A percentile compares a stretch with the other conserved stretches of the same genome.
phyloP scores from a whole-genome alignment of 495 filamentous ascomycete species.

The Cercophora newfieldiana region DNA sequence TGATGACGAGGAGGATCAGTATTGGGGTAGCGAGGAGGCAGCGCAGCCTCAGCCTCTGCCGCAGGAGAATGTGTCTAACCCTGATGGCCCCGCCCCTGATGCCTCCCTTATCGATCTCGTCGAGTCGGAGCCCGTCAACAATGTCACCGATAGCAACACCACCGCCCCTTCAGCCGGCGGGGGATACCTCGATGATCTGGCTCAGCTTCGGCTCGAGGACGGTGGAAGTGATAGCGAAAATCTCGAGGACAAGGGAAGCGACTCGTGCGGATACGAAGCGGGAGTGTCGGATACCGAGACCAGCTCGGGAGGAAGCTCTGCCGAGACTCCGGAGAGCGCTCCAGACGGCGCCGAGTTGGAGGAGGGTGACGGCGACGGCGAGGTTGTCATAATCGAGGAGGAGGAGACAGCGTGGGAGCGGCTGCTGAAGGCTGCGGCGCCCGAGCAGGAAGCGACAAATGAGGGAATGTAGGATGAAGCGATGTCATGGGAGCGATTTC shows the following conservation, averaged over 20 bases:
- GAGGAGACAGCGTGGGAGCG: not conserved
- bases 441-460: not conserved
- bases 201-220: not conserved
- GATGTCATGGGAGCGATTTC: not conserved
- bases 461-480: not conserved
- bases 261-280: no score
- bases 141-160: not conserved
- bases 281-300: no score
- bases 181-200: not conserved
- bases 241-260: no score
- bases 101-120: not conserved
- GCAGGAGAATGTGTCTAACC: not conserved
- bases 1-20: slow-evolving; percentile 21
- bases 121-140: not conserved
- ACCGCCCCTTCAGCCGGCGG: not conserved
- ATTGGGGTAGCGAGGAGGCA: not conserved
- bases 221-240: no score
- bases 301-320: no score
- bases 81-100: not conserved
- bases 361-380: not conserved
- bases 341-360: not conserved
- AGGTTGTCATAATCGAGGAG: not conserved
- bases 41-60: not conserved
- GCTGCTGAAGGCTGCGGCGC: not conserved
- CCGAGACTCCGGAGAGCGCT: no score